These are phyloP conservation scores for Metschnikowia continentalis DNA, from an alignment of 805 yeast genomes.

Conservation along the genomic window DNA sequence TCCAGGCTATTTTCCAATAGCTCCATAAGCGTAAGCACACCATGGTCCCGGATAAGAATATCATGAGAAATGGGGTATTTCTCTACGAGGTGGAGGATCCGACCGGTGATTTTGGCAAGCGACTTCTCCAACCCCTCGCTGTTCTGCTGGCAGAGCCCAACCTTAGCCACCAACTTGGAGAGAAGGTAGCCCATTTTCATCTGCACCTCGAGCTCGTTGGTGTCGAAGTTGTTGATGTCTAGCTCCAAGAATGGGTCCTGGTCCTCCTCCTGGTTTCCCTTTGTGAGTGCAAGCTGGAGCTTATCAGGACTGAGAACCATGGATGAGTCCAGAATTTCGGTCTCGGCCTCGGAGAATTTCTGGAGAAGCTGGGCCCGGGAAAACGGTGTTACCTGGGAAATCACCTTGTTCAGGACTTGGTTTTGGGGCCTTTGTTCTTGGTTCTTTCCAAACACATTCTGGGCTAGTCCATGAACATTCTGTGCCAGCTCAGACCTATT, in stretches of 20 bases:
- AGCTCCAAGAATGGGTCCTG: conserved; percentile 36
- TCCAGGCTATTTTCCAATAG: conserved; percentile 34
- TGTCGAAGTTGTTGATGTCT: conserved; percentile 37
- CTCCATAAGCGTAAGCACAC: conserved; percentile 36
- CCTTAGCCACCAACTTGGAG: conserved; percentile 28
- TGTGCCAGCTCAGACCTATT: not conserved
- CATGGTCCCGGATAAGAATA: conserved; percentile 39
- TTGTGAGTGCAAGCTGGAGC: not conserved
- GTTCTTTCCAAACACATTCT: no score
- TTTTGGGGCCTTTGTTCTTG: no score
- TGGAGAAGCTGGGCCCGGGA: conserved; percentile 27
- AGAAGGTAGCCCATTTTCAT: conserved; percentile 37
- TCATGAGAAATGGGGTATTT: conserved; percentile 40
- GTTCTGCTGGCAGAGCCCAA: conserved; percentile 27
- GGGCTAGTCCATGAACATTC: not conserved
- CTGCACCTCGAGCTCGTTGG: conserved; percentile 39
- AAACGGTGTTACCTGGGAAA: not conserved
- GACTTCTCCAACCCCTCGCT: conserved; percentile 28
- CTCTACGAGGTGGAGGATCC: conserved; percentile 35
- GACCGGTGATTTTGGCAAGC: conserved; percentile 32
- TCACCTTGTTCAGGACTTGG: no score
- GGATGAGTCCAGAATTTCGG: not conserved
- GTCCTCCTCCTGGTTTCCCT: not conserved
- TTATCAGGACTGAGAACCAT: not conserved
- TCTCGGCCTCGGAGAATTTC: conserved; percentile 26